Percentiles rank a stretch among this genome's conserved stretches.
phyloP scores from a whole-genome alignment of 495 filamentous ascomycete species.

The Xanthoparmelia taractica region DNA sequence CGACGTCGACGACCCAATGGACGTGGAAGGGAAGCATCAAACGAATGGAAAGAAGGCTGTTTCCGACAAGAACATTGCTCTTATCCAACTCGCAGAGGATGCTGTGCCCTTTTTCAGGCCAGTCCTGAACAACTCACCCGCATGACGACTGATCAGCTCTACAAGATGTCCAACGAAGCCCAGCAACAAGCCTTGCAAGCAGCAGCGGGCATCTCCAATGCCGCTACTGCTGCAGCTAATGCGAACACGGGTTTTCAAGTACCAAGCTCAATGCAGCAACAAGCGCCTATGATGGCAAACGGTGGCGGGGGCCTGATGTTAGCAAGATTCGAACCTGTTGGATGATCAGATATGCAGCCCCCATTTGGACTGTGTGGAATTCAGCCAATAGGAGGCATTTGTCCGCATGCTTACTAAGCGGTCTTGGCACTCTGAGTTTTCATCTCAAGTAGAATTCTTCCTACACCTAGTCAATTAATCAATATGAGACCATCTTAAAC shows the following conservation, averaged over 20 bases:
- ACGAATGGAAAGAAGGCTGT: not conserved
- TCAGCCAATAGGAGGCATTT: too few relatives aligned
- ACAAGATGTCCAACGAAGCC: slow-evolving; percentile 38
- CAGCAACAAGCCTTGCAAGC: slow-evolving; percentile 57
- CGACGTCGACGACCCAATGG: not conserved
- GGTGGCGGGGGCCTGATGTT: slow-evolving; percentile 30
- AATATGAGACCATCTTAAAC: too few relatives aligned
- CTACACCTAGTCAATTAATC: too few relatives aligned
- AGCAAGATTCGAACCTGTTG: slow-evolving; percentile 21
- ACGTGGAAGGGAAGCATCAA: slow-evolving; percentile 3
- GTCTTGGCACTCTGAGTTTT: too few relatives aligned
- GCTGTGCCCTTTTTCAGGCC: slow-evolving; percentile 33
- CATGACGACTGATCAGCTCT: slow-evolving; percentile 52
- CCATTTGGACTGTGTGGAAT: too few relatives aligned
- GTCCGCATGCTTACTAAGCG: too few relatives aligned
- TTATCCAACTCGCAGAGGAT: slow-evolving; percentile 10
- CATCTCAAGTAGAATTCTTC: too few relatives aligned
- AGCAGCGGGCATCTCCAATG: slow-evolving; percentile 46
- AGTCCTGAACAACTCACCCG: slow-evolving; percentile 52
- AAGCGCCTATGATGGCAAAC: slow-evolving; percentile 29
- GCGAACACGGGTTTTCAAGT: slow-evolving; percentile 12
- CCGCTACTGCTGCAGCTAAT: slow-evolving; percentile 18
- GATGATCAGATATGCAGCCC: too few relatives aligned
- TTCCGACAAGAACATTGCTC: not conserved
- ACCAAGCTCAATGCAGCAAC: slow-evolving; percentile 22